phyloP scores from a whole-genome alignment of 192 early-diverging fungal species.

The Ramicandelaber brevisporus region DNA sequence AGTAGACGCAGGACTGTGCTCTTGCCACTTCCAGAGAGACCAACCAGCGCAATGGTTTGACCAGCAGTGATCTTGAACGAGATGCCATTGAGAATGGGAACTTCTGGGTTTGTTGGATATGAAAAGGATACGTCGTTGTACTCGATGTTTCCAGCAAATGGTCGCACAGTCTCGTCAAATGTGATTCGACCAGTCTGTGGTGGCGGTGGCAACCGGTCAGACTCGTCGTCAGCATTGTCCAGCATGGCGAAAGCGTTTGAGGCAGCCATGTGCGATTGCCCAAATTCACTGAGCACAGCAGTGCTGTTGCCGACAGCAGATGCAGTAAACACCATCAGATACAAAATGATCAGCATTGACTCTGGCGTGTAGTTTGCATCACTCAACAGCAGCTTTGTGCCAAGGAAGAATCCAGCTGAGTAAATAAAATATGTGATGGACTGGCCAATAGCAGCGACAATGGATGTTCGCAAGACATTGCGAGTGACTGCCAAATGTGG shows the following conservation, averaged over 20 bases:
- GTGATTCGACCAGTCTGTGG: too few species aligned
- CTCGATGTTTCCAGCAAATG: slow-evolving; percentile 7
- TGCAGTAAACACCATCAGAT: too few species aligned
- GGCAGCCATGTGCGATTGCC: too few species aligned
- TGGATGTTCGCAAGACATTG: slow-evolving; percentile 31
- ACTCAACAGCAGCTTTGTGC: too few species aligned
- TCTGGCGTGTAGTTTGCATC: too few species aligned
- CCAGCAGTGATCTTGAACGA: slow-evolving; percentile 26
- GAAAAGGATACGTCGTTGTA: slow-evolving; percentile 12
- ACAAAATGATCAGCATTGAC: too few species aligned
- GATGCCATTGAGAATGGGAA: slow-evolving; percentile 26
- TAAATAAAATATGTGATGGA: slow-evolving; percentile 45
- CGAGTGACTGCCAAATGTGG: slow-evolving; percentile 42
- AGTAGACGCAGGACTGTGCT: slow-evolving; percentile 31
- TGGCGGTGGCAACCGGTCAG: too few species aligned
- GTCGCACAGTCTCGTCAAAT: too few species aligned
- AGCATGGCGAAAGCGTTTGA: too few species aligned
- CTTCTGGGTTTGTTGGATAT: slow-evolving; percentile 34
- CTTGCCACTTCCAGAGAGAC: slow-evolving; percentile 42
- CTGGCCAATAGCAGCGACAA: slow-evolving; percentile 51
- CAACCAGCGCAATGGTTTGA: slow-evolving; percentile 51
- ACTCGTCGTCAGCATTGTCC: too few species aligned
- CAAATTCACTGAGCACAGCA: too few species aligned
- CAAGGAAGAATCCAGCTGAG: slow-evolving; percentile 44
- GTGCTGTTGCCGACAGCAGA: too few species aligned